Conservation (phyloP, 2,329 filamentous ascomycete species). For the Ilyonectria mors-panacis region DNA sequence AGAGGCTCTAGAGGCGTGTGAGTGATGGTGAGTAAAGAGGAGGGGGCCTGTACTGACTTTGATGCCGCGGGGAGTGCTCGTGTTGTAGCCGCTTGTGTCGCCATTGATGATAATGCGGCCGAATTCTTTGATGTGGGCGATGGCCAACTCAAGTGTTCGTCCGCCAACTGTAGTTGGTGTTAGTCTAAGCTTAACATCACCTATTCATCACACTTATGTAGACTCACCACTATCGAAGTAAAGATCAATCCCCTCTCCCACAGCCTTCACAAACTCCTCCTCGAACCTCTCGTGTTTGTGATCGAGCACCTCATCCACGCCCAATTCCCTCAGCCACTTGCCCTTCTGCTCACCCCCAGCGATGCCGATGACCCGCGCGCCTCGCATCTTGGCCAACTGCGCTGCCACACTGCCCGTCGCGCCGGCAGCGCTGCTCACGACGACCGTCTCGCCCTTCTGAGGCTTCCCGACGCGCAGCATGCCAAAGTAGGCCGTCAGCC, state of each 20-base stretch:
- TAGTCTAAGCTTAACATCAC: slow-evolving; percentile 2
- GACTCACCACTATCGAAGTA: slow-evolving; percentile 76
- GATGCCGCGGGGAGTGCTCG: slow-evolving; percentile 65
- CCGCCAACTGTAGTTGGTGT: slow-evolving; percentile 67
- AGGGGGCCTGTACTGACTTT: not conserved
- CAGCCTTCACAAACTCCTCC: slow-evolving; percentile 71
- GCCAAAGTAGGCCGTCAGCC: slow-evolving; percentile 84
- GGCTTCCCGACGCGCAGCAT: slow-evolving; percentile 78
- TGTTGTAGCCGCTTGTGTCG: slow-evolving; percentile 78
- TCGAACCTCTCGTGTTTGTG: slow-evolving; percentile 77
- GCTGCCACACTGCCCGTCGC: slow-evolving; percentile 83
- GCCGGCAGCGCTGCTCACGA: slow-evolving; percentile 83
- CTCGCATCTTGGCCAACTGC: slow-evolving; percentile 83
- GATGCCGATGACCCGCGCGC: slow-evolving; percentile 74
- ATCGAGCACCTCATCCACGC: slow-evolving; percentile 77
- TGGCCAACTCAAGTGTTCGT: slow-evolving; percentile 76
- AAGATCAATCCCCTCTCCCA: slow-evolving; percentile 73
- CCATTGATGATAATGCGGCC: slow-evolving; percentile 81
- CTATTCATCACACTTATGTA: fast-evolving
- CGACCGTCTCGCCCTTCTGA: slow-evolving; percentile 79
- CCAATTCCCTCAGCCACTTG: slow-evolving; percentile 74
- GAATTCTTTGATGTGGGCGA: slow-evolving; percentile 72
- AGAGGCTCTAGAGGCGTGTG: slow-evolving; percentile 63
- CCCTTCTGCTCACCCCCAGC: slow-evolving; percentile 78
- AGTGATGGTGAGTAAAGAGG: slow-evolving; percentile 69